Base-by-base conservation (phyloP, 1,284 basidiomycete genomes). In the Ceratobasidium theobromae region DNA sequence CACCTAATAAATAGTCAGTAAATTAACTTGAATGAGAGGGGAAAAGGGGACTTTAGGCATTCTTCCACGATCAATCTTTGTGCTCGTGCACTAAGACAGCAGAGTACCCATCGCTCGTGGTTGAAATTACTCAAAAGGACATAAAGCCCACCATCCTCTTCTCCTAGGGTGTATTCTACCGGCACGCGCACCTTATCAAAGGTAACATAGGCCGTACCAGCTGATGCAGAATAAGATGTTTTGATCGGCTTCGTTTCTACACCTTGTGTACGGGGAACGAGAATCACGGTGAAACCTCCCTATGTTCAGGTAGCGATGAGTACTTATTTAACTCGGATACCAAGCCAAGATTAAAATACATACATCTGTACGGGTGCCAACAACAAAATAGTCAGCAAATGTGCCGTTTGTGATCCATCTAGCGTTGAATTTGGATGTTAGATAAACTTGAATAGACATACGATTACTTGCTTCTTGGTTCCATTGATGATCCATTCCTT, bases 381-480 rank as follows among this genome's bases (percentile, higher is more conserved):
- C 84, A 38, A 84, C 87, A 75, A 89, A 90, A 77, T 77, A 78
- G 71, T 77, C 76, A 46, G 76, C 73, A 53, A 67, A 70, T n/a
- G 77, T 78, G 53, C 91, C 93, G 72, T 95, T 97, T 49, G 95
- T 95, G 73, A 98, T 98, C 95, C 95, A 97, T 86, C 90, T 91
- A 77, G 11, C 21, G 32, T 3, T 28, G 40, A 11, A 14, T 48
- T n/a, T n/a, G 9, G 14, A 48, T 4, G 14, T 1, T 32, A 23
- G 2, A n/a, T 11, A 5, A 32, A 45, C 32, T 18, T 43, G 38
- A 23, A 28, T n/a, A 38, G 28, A 11, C 4, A 53, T 21, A 18
- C 1, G 14, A 23, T 14, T 21, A 45, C 35, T 35, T 41, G 69
- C 71, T 80, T 80, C 77, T 96, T 95, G 5, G 91, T 93, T 6